Conservation (phyloP, 2,329 filamentous ascomycete species). For the Fusarium vanettenii region DNA sequence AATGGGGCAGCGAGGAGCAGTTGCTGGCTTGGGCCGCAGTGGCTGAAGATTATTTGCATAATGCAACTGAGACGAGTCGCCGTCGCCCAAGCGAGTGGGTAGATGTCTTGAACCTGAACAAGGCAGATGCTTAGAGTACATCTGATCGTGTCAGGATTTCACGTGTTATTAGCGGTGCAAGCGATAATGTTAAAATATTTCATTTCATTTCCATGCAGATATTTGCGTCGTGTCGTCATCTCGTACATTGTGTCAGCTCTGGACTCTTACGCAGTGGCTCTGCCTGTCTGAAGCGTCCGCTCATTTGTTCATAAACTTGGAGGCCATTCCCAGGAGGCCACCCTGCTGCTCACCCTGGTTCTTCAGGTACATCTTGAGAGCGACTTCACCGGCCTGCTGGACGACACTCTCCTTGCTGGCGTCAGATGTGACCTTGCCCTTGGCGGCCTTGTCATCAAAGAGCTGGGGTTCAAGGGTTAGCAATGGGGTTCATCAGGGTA, state of each 20-base stretch:
- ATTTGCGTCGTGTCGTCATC: background rate
- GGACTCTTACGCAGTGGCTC: background rate
- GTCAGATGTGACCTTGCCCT: conserved; percentile 64
- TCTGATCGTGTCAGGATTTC: background rate
- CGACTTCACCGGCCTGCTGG: conserved; percentile 84
- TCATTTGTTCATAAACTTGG: conserved; percentile 56
- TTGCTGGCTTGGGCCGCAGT: conserved; percentile 70
- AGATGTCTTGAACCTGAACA: conserved; percentile 60
- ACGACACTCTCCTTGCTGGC: conserved; percentile 85
- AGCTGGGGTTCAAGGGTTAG: conserved; percentile 55
- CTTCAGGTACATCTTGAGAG: conserved; percentile 92
- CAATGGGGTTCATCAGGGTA: background rate
- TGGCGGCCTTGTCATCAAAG: conserved; percentile 68
- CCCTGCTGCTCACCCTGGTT: conserved; percentile 65
- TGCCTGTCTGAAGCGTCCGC: background rate
- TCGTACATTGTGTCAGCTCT: background rate
- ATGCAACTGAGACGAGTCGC: conserved; percentile 60
- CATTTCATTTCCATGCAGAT: background rate
- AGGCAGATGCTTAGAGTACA: conserved; percentile 5
- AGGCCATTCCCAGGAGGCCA: conserved; percentile 58
- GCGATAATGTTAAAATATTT: background rate
- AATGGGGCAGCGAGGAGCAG: conserved; percentile 75
- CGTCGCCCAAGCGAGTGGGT: conserved; percentile 66
- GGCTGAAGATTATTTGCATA: conserved; percentile 66
- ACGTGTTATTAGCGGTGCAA: background rate